A percentile compares a stretch with the other conserved stretches of the same genome.
phyloP scores from a whole-genome alignment of 78 protist genomes.

The Dictyostelium firmibasis region DNA sequence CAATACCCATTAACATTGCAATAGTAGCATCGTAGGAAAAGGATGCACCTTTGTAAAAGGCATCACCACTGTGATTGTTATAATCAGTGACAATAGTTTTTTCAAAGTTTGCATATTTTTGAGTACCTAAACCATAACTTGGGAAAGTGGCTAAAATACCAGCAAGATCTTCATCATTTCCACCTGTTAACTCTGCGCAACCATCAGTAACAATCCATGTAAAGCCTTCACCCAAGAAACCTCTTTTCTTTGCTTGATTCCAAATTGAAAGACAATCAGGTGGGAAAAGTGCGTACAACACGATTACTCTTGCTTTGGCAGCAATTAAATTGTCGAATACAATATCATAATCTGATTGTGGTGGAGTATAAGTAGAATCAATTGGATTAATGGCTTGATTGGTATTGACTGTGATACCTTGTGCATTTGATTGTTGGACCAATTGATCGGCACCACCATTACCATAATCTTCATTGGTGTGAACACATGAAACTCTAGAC shows the following conservation, averaged over 20 bases:
- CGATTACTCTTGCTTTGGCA: conserved; percentile 20
- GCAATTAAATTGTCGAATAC: conserved; percentile 22
- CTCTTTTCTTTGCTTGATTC: not conserved
- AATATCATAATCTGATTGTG: not conserved
- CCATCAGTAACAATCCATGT: conserved; percentile 76
- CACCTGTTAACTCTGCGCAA: conserved; percentile 41
- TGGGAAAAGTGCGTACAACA: conserved; percentile 58
- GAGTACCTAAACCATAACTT: conserved; percentile 22
- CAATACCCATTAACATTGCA: not conserved
- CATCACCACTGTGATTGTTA: not conserved
- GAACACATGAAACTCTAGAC: conserved; percentile 59
- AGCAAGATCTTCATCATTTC: not conserved
- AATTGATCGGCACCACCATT: conserved; percentile 62
- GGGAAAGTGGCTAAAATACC: conserved; percentile 55
- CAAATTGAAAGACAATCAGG: conserved; percentile 13
- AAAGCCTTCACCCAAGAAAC: conserved; percentile 25
- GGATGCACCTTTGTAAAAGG: conserved; percentile 44
- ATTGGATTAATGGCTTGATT: conserved; percentile 31
- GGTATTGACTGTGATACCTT: conserved; percentile 42
- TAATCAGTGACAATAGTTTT: not conserved
- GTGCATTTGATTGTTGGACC: not conserved
- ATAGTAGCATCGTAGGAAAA: conserved; percentile 37
- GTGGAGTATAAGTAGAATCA: not conserved
- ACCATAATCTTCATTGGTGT: conserved; percentile 73
- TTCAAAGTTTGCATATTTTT: not conserved